Percentiles rank a stretch among this genome's conserved stretches.
Conservation (phyloP, 768 basidiomycete genomes). For the Zangia roseola region DNA sequence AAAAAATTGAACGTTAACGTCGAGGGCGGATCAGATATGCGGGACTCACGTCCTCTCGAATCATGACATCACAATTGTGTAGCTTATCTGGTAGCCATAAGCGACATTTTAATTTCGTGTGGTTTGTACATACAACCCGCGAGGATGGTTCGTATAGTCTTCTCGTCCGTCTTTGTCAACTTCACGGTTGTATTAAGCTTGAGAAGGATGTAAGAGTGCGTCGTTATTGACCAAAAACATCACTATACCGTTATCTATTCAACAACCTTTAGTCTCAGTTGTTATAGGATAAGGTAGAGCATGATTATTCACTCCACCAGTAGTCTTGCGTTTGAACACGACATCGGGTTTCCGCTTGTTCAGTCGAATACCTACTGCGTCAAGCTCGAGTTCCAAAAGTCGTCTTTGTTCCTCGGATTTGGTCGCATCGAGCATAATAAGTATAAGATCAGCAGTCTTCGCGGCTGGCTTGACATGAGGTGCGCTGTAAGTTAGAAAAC, state of each 20-base stretch:
- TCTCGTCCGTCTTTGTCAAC: slow-evolving; percentile 91
- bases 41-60: slow-evolving; percentile 83
- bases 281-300: not conserved
- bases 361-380: slow-evolving; percentile 93
- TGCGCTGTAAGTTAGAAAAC: not conserved
- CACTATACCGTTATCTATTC: slow-evolving; percentile 63
- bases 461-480: slow-evolving; percentile 47
- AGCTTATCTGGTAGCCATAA: slow-evolving; percentile 60
- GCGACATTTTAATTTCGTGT: not conserved
- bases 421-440: slow-evolving; percentile 91
- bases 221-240: not conserved
- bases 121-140: slow-evolving; percentile 64
- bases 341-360: slow-evolving; percentile 92
- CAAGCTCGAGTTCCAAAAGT: slow-evolving; percentile 88
- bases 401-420: slow-evolving; percentile 90
- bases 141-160: slow-evolving; percentile 89
- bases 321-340: slow-evolving; percentile 90
- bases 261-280: not conserved
- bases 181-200: slow-evolving; percentile 90
- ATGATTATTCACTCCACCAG: slow-evolving; percentile 71
- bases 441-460: slow-evolving; percentile 90
- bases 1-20: not conserved
- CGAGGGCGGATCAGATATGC: slow-evolving; percentile 1
- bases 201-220: not conserved
- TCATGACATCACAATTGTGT: slow-evolving; percentile 97